These are phyloP conservation scores for Starmera caribaea DNA, from an alignment of 805 yeast genomes.

Conservation along the genomic window DNA sequence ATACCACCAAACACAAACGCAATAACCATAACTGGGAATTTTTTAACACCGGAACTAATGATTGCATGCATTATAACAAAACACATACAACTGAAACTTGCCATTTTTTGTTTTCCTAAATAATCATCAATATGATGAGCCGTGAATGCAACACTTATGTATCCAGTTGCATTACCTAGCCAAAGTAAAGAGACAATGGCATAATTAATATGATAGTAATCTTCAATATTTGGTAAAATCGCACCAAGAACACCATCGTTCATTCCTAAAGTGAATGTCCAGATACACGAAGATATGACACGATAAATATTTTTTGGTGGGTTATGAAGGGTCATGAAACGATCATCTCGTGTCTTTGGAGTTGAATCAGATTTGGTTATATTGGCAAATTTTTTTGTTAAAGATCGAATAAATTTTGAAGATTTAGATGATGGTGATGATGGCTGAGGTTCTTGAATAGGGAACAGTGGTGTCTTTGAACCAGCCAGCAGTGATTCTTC, in stretches of 20 bases:
- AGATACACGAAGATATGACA: constrained; percentile 28
- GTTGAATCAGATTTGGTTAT: constrained; percentile 5
- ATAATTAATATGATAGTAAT: constrained; percentile 35
- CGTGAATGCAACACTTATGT: constrained; percentile 37
- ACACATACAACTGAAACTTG: constrained; percentile 28
- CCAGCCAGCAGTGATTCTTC: constrained; percentile 1
- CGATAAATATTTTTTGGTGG: constrained; percentile 37
- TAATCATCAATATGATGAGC: constrained; percentile 32
- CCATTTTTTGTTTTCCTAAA: constrained; percentile 32
- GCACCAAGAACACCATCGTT: constrained; percentile 56
- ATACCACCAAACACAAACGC: constrained; percentile 51
- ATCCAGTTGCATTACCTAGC: constrained; percentile 51
- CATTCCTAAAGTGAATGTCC: constrained; percentile 34
- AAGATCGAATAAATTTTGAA: too few relatives aligned
- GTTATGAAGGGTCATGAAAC: constrained; percentile 28
- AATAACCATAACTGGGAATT: constrained; percentile 36
- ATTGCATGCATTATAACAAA: constrained; percentile 33
- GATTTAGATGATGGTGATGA: too few relatives aligned
- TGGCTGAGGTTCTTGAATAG: constrained; percentile 1
- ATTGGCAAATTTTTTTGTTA: constrained; percentile 3
- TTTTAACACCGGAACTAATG: constrained; percentile 34
- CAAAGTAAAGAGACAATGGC: constrained; percentile 49
- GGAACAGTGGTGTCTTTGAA: background rate
- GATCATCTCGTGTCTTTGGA: constrained; percentile 3
- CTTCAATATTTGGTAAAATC: constrained; percentile 44